phyloP scores from a whole-genome alignment of 1,284 basidiomycete species.

The Trametes hirsuta region DNA sequence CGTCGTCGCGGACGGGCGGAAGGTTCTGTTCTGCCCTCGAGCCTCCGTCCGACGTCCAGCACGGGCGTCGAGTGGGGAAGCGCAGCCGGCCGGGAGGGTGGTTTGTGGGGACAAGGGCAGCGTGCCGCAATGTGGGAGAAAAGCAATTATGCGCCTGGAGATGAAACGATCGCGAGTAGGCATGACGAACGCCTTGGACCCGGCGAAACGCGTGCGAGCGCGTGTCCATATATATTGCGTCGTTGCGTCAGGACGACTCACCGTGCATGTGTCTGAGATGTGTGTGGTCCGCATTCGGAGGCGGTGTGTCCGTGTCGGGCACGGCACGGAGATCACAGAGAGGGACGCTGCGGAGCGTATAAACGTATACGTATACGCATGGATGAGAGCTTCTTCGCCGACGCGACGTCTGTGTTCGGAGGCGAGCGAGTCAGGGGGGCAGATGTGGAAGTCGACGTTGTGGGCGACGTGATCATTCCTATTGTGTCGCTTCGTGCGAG shows the following conservation, averaged over 20 bases:
- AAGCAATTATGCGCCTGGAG: constrained; percentile 10
- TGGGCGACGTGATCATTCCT: constrained; percentile 10
- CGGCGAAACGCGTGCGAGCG: background rate
- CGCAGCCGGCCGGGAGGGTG: too few relatives aligned
- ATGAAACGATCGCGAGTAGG: constrained; percentile 13
- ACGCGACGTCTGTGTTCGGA: constrained; percentile 7
- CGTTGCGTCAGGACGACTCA: background rate
- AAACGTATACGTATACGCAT: background rate
- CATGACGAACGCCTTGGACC: background rate
- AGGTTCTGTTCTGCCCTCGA: constrained; percentile 11
- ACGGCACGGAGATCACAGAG: background rate
- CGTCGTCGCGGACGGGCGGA: background rate
- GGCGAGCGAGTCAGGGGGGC: constrained; percentile 15
- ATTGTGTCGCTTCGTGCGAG: constrained; percentile 13
- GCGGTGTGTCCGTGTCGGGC: background rate
- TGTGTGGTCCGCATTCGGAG: background rate
- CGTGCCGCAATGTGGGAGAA: constrained; percentile 3
- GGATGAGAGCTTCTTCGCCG: background rate
- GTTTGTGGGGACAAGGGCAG: too few relatives aligned
- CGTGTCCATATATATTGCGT: background rate
- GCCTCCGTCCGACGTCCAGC: background rate
- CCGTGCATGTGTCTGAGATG: background rate
- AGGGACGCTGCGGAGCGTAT: background rate
- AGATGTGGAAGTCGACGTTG: background rate
- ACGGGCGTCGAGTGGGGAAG: background rate